Conservation (phyloP, 495 filamentous ascomycete genomes). For the Lasiosphaeriaceae sp. region DNA sequence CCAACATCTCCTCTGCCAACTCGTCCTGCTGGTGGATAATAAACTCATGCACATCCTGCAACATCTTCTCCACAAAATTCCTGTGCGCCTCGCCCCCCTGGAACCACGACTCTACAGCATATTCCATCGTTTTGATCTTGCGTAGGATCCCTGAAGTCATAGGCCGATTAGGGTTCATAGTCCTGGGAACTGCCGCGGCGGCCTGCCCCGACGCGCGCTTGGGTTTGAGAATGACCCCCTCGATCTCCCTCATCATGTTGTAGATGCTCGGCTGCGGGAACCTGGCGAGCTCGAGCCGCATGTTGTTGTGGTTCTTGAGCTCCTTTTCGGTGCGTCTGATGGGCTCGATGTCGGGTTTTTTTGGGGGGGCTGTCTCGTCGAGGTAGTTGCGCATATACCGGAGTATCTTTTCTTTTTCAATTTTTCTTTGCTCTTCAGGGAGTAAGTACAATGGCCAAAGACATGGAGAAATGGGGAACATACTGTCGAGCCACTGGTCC, state of each 20-base stretch:
- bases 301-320: not conserved
- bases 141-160: slow-evolving; percentile 1
- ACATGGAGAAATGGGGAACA: not conserved
- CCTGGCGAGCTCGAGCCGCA: not conserved
- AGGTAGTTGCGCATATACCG: slow-evolving; percentile 1
- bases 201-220: not conserved
- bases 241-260: slow-evolving; percentile 6
- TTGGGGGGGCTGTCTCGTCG: not conserved
- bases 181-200: not conserved
- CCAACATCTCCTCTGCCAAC: slow-evolving; percentile 1
- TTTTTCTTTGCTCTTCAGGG: not conserved
- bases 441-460: not conserved
- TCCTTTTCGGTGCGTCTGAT: not conserved
- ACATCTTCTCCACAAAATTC: not conserved
- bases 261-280: slow-evolving; percentile 8
- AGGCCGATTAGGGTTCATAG: slow-evolving; percentile 4
- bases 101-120: not conserved
- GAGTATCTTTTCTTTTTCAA: slow-evolving; percentile 4
- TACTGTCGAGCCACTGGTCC: not conserved
- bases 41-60: slow-evolving; percentile 3
- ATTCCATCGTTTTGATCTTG: slow-evolving; percentile 8
- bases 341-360: not conserved
- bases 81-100: slow-evolving; percentile 1
- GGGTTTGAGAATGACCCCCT: slow-evolving; percentile 3
- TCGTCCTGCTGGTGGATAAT: not conserved